Evolutionary conservation across 2,329 filamentous ascomycete species (phyloP).

Genomic region (Colletotrichum cuscutae): DNA sequence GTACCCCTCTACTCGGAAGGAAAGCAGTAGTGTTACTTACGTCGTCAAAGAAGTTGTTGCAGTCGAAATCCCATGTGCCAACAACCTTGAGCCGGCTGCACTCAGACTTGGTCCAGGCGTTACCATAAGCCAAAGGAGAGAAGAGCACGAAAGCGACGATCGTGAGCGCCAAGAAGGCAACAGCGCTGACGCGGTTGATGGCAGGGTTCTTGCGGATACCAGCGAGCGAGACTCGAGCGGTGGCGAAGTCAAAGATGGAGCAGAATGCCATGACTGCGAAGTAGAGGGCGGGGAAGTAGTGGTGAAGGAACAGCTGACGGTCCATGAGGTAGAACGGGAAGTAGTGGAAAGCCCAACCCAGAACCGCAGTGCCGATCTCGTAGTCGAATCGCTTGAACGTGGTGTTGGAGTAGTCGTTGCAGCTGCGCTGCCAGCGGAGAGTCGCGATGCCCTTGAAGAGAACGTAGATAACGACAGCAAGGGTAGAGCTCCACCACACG

Average conservation of each 20-base stretch:
- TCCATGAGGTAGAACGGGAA: slow-evolving; percentile 99
- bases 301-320: slow-evolving; percentile 96
- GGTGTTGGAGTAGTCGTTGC: slow-evolving; percentile 81
- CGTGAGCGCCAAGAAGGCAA: slow-evolving; percentile 78
- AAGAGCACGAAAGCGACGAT: slow-evolving; percentile 85
- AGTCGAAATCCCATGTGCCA: slow-evolving; percentile 95
- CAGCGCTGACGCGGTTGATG: slow-evolving; percentile 78
- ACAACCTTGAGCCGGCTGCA: slow-evolving; percentile 91
- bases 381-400: slow-evolving; percentile 98
- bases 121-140: slow-evolving; percentile 91
- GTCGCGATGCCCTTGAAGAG: slow-evolving; percentile 89
- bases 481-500: slow-evolving; percentile 91
- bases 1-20: slow-evolving; percentile 50
- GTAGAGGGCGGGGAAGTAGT: slow-evolving; percentile 97
- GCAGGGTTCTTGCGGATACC: slow-evolving; percentile 76
- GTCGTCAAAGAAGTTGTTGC: slow-evolving; percentile 88
- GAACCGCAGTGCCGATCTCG: slow-evolving; percentile 88
- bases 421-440: slow-evolving; percentile 94
- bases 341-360: slow-evolving; percentile 98
- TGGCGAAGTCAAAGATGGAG: slow-evolving; percentile 88
- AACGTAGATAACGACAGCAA: slow-evolving; percentile 80
- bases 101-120: slow-evolving; percentile 89
- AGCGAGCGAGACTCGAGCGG: slow-evolving; percentile 75
- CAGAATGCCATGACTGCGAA: slow-evolving; percentile 91
- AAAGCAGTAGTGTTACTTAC: slow-evolving; percentile 69